Percentiles rank a stretch among this genome's conserved stretches.
phyloP scores from a whole-genome alignment of 176 grass and related monocot species.

The Oryza punctata region DNA sequence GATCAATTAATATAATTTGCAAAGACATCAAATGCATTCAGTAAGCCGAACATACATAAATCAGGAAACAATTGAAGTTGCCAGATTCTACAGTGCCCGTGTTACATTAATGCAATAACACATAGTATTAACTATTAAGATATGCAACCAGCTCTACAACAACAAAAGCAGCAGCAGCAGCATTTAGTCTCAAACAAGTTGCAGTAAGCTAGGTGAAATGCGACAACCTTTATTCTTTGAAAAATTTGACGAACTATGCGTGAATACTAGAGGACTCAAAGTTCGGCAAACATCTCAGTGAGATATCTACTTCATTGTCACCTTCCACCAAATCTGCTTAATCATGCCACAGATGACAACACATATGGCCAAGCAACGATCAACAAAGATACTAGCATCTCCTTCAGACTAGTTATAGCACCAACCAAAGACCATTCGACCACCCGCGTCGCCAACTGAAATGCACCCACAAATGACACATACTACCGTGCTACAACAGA shows the following conservation, averaged over 20 bases:
- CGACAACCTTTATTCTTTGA: background rate
- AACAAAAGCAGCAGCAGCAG: background rate
- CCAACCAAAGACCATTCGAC: background rate
- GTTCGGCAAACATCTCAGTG: background rate
- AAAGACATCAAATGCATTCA: conserved; percentile 23
- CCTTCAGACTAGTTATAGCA: background rate
- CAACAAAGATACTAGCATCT: conserved; percentile 7
- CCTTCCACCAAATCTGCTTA: background rate
- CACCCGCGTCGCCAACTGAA: conserved; percentile 7
- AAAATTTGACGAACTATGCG: background rate
- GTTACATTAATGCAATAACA: conserved; percentile 33
- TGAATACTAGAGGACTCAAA: background rate
- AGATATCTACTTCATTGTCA: conserved; percentile 3
- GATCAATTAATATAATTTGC: background rate
- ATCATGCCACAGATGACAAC: background rate
- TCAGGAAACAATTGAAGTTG: conserved; percentile 4
- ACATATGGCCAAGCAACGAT: background rate
- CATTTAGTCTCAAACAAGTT: background rate
- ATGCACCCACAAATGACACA: background rate
- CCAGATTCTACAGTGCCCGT: background rate
- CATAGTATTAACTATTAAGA: conserved; percentile 18
- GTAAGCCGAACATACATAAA: background rate
- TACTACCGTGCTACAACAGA: conserved; percentile 4
- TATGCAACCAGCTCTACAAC: conserved; percentile 17
- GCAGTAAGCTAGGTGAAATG: background rate